Evolutionary conservation across 441 rosid species (phyloP), one percentile per base, ranked within the genome.

Genomic region (Aquilaria agallochum): DNA sequence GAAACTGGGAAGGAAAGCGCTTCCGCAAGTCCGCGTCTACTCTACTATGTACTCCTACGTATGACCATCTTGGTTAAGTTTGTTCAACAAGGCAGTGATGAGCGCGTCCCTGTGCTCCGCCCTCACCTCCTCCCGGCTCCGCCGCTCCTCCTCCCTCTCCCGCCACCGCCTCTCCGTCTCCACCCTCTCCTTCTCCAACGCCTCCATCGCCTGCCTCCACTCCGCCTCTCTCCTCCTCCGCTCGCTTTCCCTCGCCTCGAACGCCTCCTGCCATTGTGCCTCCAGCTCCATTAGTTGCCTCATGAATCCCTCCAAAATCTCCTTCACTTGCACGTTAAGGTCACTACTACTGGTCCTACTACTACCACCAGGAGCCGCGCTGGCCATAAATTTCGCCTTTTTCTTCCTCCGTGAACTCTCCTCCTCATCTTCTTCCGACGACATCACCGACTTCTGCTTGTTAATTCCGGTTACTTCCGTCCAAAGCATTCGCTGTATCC

Each of bases 61-160:
- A 40, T 62, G 44, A 36, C 81, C 87, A 64, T 88, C 86, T 79
- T 87, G 80, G 47, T 68, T 74, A 45, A 95, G 80, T 74, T 89
- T 91, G 74, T 80, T 83, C 55, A 95, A 69, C 40, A 95, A 83
- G 33, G 91, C 91, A 15, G 88, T 83, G 65, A 95, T 80, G 30
- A 95, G 90, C n/a, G 84, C 80, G 58, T 95, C 99, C 65, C 97
- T 83, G 61, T 80, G 91, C 73, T 91, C 96, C 63, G 99, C 97
- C 83, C 96, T 83, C 80, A 77, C 86, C 70, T 95, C 99, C 55
- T 91, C 97, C 68, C 97, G 86, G 49, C 78, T 53, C 53, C 89
- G 79, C 59, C 96, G 83, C 77, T 91, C 92, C 67, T 95, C 97
- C 60, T 89, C 99, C 74, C 80, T 80, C 59, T 95, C 97, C 68